A percentile compares a stretch with the other conserved stretches of the same genome.
Evolutionary conservation across 768 basidiomycete genomes (phyloP).

Genomic region (Leccinum subgranulosum): DNA sequence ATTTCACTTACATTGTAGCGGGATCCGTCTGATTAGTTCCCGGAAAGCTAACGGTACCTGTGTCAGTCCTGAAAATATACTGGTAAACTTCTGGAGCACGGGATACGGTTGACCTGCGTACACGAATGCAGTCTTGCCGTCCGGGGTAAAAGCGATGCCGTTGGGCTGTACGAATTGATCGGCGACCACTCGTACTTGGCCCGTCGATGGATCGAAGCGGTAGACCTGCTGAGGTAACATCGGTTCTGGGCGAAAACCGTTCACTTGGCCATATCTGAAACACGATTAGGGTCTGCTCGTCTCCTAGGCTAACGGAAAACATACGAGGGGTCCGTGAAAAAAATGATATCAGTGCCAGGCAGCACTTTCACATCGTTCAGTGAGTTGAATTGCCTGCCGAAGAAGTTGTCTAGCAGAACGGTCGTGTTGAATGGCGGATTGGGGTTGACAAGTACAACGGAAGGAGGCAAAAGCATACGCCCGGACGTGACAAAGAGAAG

Average conservation of each 20-base stretch:
- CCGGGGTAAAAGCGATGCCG: not conserved
- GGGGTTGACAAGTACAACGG: slow-evolving; percentile 64
- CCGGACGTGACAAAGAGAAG: slow-evolving; percentile 65
- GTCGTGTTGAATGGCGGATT: slow-evolving; percentile 53
- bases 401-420: slow-evolving; percentile 71
- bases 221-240: slow-evolving; percentile 35
- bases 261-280: slow-evolving; percentile 59
- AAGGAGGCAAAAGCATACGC: slow-evolving; percentile 58
- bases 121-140: not conserved
- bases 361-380: slow-evolving; percentile 77
- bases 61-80: slow-evolving; percentile 31
- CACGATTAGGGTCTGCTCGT: not conserved
- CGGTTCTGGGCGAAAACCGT: slow-evolving; percentile 63
- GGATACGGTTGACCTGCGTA: not conserved
- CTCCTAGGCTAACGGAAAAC: slow-evolving; percentile 19
- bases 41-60: slow-evolving; percentile 35
- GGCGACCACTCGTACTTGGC: slow-evolving; percentile 67
- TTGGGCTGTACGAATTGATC: slow-evolving; percentile 52
- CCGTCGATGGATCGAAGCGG: slow-evolving; percentile 52
- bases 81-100: slow-evolving; percentile 2
- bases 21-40: slow-evolving; percentile 57
- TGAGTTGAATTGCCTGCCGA: slow-evolving; percentile 79
- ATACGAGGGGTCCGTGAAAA: slow-evolving; percentile 72
- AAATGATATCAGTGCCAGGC: slow-evolving; percentile 59
- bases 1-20: slow-evolving; percentile 58